phyloP scores from a whole-genome alignment of 1,284 basidiomycete genomes.

The Tilletia horrida region DNA sequence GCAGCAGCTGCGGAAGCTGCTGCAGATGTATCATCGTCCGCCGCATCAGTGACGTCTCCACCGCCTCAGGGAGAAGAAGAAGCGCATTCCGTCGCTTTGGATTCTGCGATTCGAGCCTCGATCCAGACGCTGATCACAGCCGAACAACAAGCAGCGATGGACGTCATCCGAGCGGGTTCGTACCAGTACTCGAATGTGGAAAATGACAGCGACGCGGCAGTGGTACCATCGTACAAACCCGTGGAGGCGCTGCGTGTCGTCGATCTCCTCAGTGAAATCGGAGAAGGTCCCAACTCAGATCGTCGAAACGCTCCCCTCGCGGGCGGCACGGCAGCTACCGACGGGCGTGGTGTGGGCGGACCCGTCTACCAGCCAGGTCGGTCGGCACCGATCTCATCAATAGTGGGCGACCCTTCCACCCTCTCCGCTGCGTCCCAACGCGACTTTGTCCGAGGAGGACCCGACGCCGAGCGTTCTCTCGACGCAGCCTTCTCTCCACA shows the following conservation, averaged over 20 bases:
- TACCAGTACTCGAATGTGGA: no score
- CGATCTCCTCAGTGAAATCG: not conserved
- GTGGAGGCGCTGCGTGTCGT: not conserved
- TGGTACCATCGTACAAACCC: no score
- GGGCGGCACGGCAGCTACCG: not conserved
- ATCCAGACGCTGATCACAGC: not conserved
- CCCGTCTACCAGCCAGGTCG: not conserved
- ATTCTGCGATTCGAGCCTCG: slow-evolving; percentile 9
- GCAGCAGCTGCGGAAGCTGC: not conserved
- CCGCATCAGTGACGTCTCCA: no score
- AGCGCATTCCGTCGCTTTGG: slow-evolving; percentile 4
- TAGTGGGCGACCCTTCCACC: not conserved
- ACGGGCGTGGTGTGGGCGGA: not conserved
- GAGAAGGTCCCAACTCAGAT: not conserved
- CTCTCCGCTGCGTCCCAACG: not conserved
- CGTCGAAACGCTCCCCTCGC: not conserved
- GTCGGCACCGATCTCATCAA: not conserved
- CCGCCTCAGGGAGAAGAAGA: not conserved
- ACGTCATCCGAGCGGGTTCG: no score
- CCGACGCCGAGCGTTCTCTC: slow-evolving; percentile 3
- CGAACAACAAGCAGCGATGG: no score
- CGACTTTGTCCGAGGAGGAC: not conserved
- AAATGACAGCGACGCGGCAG: no score
- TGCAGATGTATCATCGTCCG: no score
- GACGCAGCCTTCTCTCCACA: not conserved